Percentiles rank a stretch among this genome's conserved stretches.
Evolutionary conservation across 768 basidiomycete species (phyloP).

Genomic region (Kwoniella pini): DNA sequence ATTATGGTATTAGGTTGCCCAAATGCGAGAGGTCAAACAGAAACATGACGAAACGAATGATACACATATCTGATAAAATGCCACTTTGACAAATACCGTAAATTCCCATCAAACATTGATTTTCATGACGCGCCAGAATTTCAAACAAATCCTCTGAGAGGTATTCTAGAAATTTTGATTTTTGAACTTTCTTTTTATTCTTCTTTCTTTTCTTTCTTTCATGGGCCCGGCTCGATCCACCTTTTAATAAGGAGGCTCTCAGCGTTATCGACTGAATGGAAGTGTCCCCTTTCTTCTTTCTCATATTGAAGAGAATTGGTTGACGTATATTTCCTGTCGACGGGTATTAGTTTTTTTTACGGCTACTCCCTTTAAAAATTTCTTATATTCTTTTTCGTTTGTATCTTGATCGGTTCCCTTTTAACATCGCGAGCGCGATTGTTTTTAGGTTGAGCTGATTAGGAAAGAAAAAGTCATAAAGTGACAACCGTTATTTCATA

Average conservation of each 20-base stretch:
- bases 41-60: no score
- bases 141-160: not conserved
- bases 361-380: slow-evolving; percentile 48
- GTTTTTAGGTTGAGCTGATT: slow-evolving; percentile 12
- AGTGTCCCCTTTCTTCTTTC: slow-evolving; percentile 40
- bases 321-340: slow-evolving; percentile 54
- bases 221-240: slow-evolving; percentile 39
- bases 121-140: not conserved
- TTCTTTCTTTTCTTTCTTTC: slow-evolving; percentile 26
- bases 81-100: no score
- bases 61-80: no score
- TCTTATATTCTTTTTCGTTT: not conserved
- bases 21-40: no score
- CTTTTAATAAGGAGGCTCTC: slow-evolving; percentile 18
- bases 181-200: not conserved
- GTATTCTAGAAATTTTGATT: slow-evolving; percentile 19
- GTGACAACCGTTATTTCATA: slow-evolving; percentile 52
- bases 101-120: no score
- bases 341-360: slow-evolving; percentile 36
- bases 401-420: slow-evolving; percentile 3
- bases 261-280: slow-evolving; percentile 48
- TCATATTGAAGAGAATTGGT: no score
- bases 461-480: slow-evolving; percentile 2
- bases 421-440: not conserved
- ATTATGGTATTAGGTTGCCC: no score